phyloP scores from a whole-genome alignment of 352 stramenopile genomes.

The Globisporangium nunn region DNA sequence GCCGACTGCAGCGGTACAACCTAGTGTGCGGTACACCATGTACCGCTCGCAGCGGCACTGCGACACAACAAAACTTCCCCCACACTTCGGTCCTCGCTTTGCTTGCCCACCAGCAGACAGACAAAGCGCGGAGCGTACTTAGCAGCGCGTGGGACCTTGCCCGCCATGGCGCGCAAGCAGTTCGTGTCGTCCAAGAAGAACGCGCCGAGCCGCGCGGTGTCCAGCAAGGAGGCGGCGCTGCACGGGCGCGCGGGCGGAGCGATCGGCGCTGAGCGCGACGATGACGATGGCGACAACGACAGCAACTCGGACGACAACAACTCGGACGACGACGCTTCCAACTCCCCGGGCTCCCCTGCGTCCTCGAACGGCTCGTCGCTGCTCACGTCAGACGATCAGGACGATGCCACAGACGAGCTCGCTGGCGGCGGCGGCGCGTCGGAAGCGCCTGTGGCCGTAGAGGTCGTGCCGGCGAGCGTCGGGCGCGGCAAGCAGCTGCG shows the following conservation, averaged over 20 bases:
- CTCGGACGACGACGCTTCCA: slow-evolving; percentile 4
- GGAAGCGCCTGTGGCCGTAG: slow-evolving; percentile 28
- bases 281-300: slow-evolving; percentile 19
- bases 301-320: slow-evolving; percentile 11
- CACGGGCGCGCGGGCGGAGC: slow-evolving; percentile 29
- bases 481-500: slow-evolving; percentile 74
- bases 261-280: slow-evolving; percentile 18
- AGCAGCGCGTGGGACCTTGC: no score
- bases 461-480: slow-evolving; percentile 66
- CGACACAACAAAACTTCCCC: not conserved
- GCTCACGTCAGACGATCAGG: slow-evolving; percentile 23
- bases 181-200: slow-evolving; percentile 88
- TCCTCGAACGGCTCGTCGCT: slow-evolving; percentile 23
- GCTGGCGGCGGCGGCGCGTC: not conserved
- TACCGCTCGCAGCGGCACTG: not conserved
- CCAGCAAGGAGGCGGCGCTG: slow-evolving; percentile 79
- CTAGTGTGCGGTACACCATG: not conserved
- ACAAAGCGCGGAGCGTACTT: no score
- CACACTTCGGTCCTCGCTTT: not conserved
- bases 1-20: not conserved
- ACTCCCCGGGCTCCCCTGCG: slow-evolving; percentile 19
- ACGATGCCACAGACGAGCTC: slow-evolving; percentile 14
- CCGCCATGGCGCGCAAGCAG: slow-evolving; percentile 69
- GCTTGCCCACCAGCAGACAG: not conserved
- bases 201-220: slow-evolving; percentile 65